These are phyloP conservation scores for Tricholoma sp. DNA, from an alignment of 768 basidiomycete genomes.

Conservation along the genomic window DNA sequence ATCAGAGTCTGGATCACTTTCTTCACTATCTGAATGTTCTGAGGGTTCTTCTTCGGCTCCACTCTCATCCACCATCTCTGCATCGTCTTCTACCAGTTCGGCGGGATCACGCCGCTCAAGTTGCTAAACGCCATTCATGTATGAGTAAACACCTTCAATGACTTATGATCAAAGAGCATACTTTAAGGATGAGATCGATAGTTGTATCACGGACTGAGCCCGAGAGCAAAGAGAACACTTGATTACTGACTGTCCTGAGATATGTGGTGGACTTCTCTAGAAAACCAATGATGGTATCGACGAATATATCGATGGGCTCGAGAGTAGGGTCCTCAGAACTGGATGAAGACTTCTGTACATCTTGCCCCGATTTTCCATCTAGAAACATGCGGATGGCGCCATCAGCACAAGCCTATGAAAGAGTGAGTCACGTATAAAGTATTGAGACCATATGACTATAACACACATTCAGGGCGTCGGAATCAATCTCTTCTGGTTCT, in stretches of 20 bases:
- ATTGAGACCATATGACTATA: constrained; percentile 1
- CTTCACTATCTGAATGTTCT: constrained; percentile 29
- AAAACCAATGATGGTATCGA: constrained; percentile 88
- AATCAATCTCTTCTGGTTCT: constrained; percentile 44
- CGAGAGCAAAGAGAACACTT: constrained; percentile 73
- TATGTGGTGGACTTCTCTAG: constrained; percentile 81
- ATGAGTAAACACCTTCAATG: not conserved
- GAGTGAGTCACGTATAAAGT: not conserved
- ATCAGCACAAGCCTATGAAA: constrained; percentile 53
- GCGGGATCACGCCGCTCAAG: constrained; percentile 65
- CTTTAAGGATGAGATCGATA: constrained; percentile 75
- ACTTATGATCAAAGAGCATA: constrained; percentile 33
- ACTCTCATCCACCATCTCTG: constrained; percentile 37
- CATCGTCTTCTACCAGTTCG: constrained; percentile 43
- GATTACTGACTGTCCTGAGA: constrained; percentile 73
- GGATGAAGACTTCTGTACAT: constrained; percentile 32
- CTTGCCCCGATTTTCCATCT: constrained; percentile 32
- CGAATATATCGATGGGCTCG: constrained; percentile 76
- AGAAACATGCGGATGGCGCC: constrained; percentile 53
- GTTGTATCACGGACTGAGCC: constrained; percentile 62
- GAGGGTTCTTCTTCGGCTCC: constrained; percentile 31
- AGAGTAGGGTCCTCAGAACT: constrained; percentile 34
- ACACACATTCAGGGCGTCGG: constrained; percentile 59
- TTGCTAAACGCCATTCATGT: constrained; percentile 51
- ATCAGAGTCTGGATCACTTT: constrained; percentile 26